phyloP scores from a whole-genome alignment of 2,329 filamentous ascomycete genomes.

The Ascochyta clinopodiicola region DNA sequence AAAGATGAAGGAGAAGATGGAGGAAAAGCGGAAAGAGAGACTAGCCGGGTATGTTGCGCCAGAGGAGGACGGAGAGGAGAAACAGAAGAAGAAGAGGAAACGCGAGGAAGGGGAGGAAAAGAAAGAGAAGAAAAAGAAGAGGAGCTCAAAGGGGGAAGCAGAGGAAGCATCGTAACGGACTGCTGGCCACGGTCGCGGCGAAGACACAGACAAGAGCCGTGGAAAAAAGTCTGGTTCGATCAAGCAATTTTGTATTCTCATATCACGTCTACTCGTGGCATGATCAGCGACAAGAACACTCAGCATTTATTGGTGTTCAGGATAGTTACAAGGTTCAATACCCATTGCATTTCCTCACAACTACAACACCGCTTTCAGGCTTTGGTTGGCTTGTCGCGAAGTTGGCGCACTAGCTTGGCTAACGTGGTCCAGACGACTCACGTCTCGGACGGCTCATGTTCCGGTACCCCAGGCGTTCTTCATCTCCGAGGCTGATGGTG shows the following conservation, averaged over 20 bases:
- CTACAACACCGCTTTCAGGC: background rate
- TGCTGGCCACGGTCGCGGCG: background rate
- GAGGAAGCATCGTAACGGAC: conserved; percentile 23
- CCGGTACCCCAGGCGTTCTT: conserved; percentile 12
- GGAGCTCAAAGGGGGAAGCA: conserved; percentile 33
- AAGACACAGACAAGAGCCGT: background rate
- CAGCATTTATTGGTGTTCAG: conserved; percentile 36
- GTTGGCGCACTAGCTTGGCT: conserved; percentile 9
- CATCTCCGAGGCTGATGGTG: conserved; percentile 6
- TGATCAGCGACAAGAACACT: conserved; percentile 1
- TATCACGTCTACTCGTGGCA: background rate
- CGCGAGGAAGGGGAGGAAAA: conserved; percentile 59
- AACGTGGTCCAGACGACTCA: conserved; percentile 19
- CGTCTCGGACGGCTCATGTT: conserved; percentile 21
- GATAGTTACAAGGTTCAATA: conserved; percentile 30
- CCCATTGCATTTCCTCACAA: conserved; percentile 20
- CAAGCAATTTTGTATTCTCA: background rate
- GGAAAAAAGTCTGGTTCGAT: background rate
- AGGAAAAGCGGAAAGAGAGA: conserved; percentile 83
- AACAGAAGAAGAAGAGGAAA: conserved; percentile 56
- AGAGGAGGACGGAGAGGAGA: conserved; percentile 69
- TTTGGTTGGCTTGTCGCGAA: background rate
- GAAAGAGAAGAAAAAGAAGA: conserved; percentile 54
- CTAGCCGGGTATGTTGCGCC: conserved; percentile 88
- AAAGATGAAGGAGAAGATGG: conserved; percentile 85